phyloP scores from a whole-genome alignment of 257 asterid species.

The Rhazya stricta region DNA sequence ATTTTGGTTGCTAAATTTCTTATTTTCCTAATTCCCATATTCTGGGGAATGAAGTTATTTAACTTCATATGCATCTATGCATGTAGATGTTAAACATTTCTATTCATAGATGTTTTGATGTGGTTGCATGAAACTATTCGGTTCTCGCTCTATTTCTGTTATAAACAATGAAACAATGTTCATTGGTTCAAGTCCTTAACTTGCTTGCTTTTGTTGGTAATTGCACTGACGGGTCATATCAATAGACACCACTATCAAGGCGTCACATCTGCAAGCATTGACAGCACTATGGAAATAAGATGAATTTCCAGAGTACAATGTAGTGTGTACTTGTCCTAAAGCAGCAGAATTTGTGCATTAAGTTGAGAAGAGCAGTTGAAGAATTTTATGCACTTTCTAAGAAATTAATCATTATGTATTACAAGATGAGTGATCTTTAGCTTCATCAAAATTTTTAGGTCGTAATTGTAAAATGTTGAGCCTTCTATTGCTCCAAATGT shows the following conservation, averaged over 20 bases:
- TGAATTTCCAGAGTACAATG: not conserved
- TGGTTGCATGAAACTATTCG: not conserved
- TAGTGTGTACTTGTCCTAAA: not conserved
- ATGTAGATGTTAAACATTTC: not conserved
- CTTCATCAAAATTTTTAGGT: not conserved
- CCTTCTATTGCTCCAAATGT: not conserved
- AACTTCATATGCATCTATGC: not conserved
- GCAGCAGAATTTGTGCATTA: not conserved
- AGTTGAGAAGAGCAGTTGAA: not conserved
- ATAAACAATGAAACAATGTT: not conserved
- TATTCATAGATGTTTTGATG: not conserved
- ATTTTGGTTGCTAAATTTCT: not conserved
- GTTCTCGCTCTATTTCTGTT: not conserved
- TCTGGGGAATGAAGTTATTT: not conserved
- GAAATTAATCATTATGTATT: not conserved
- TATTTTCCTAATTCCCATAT: not conserved
- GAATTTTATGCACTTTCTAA: not conserved
- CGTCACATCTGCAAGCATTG: not conserved
- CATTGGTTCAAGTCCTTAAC: not conserved
- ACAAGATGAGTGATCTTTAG: not conserved
- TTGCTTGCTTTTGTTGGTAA: not conserved
- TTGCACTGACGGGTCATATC: not conserved
- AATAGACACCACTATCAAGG: not conserved
- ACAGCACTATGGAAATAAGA: not conserved
- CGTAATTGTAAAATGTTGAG: not conserved